phyloP scores from a whole-genome alignment of 169 alveolate genomes.

The Plasmodium ovale region DNA sequence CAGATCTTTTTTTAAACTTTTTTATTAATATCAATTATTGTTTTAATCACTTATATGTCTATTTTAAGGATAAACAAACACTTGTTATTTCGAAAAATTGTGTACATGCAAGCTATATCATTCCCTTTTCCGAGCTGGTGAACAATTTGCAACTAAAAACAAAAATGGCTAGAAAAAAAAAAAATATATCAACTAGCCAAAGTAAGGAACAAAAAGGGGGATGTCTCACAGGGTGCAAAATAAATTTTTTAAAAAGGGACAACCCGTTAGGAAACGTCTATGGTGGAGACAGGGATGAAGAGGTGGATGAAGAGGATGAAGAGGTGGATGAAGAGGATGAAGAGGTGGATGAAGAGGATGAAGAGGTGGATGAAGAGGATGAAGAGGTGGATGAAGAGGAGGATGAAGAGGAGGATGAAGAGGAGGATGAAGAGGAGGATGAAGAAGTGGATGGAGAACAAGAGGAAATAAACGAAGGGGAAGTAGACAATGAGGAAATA shows the following conservation, averaged over 20 bases:
- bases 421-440: background rate
- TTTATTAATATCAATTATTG: slow-evolving; percentile 45
- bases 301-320: background rate
- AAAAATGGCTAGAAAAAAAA: background rate
- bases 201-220: background rate
- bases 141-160: background rate
- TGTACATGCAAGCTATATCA: slow-evolving; percentile 23
- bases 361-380: slow-evolving; percentile 3
- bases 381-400: background rate
- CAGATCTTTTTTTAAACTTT: slow-evolving; percentile 22
- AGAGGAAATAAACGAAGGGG: background rate
- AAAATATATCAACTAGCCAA: background rate
- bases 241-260: background rate
- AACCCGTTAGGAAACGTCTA: background rate
- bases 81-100: background rate
- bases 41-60: slow-evolving; percentile 21
- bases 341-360: slow-evolving; percentile 8
- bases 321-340: background rate
- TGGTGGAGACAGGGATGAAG: background rate
- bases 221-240: background rate
- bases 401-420: background rate
- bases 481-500: background rate
- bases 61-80: slow-evolving; percentile 9
- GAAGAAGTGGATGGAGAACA: background rate
- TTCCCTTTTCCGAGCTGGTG: slow-evolving; percentile 5